Evolutionary conservation across 2,329 filamentous ascomycete genomes (phyloP).

Genomic region (Phyllosticta ampelicida): DNA sequence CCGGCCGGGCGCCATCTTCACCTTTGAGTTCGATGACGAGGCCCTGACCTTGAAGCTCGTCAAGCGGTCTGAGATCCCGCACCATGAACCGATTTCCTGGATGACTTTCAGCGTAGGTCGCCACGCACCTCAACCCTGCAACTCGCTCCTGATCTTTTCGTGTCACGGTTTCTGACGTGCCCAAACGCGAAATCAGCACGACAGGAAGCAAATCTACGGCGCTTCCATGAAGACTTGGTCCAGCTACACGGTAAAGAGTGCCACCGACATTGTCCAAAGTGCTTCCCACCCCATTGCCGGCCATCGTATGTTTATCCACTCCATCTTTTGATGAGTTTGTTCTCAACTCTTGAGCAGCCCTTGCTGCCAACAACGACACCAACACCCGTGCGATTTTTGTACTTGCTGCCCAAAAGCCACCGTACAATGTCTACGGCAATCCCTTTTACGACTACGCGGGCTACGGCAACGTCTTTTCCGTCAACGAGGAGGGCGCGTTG

Average conservation of each 20-base stretch:
- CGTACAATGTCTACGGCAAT: conserved; percentile 78
- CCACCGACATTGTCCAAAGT: conserved; percentile 65
- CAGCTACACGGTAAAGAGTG: conserved; percentile 65
- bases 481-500: conserved; percentile 47
- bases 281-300: conserved; percentile 65
- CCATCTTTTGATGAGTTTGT: conserved; percentile 8
- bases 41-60: conserved; percentile 61
- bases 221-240: conserved; percentile 92
- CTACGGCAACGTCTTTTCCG: conserved; percentile 65
- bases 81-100: conserved; percentile 85
- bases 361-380: conserved; percentile 56
- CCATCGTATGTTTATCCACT: conserved; percentile 47
- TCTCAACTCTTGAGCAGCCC: conserved; percentile 37
- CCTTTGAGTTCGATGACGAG: conserved; percentile 78
- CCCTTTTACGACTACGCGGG: conserved; percentile 83
- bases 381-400: conserved; percentile 87
- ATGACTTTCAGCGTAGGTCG: conserved; percentile 72
- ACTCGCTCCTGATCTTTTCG: background rate
- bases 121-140: background rate
- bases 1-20: conserved; percentile 80
- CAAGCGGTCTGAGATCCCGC: conserved; percentile 69
- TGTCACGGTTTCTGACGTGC: background rate
- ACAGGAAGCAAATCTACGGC: conserved; percentile 76
- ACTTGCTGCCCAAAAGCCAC: conserved; percentile 64
- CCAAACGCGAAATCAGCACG: conserved; percentile 45